These are phyloP conservation scores for Secale cereale DNA, from an alignment of 176 grass and related monocot species.

Conservation along the genomic window DNA sequence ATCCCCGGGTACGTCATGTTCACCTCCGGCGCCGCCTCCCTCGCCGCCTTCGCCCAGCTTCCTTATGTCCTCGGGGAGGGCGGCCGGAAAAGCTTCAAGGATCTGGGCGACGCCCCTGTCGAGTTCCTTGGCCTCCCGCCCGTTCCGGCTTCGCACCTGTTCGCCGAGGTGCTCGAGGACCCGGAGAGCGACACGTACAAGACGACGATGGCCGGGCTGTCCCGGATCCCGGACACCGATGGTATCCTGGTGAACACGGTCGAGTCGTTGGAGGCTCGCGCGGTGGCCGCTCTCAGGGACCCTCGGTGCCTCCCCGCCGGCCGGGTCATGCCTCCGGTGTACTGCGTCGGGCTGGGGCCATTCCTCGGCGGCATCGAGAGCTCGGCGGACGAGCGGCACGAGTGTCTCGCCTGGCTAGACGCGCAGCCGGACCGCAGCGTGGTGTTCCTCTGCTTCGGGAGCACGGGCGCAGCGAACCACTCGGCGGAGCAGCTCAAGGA, in stretches of 20 bases:
- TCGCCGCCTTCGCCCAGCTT: conserved; percentile 23
- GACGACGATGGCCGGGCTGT: background rate
- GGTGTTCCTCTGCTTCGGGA: conserved; percentile 39
- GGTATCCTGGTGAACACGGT: conserved; percentile 42
- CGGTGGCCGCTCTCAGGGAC: conserved; percentile 24
- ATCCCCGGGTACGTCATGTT: conserved; percentile 37
- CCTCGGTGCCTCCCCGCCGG: background rate
- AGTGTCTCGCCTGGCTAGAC: conserved; percentile 27
- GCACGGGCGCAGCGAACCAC: background rate
- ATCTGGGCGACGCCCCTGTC: conserved; percentile 27
- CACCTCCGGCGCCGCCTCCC: conserved; percentile 6
- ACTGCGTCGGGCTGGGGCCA: conserved; percentile 35
- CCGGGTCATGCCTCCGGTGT: conserved; percentile 18
- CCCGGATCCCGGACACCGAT: background rate
- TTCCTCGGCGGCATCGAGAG: background rate
- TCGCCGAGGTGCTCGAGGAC: background rate
- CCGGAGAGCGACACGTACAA: conserved; percentile 16
- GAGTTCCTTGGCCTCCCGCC: conserved; percentile 31
- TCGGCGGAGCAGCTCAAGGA: conserved; percentile 31
- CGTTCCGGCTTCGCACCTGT: conserved; percentile 30
- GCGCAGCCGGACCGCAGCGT: conserved; percentile 2
- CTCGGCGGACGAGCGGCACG: background rate
- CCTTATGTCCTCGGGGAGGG: background rate
- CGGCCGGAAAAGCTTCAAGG: background rate
- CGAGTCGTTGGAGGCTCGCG: conserved; percentile 26